Base-by-base conservation (phyloP, 2,329 filamentous ascomycete species). In the Fusarium pseudocircinatum region DNA sequence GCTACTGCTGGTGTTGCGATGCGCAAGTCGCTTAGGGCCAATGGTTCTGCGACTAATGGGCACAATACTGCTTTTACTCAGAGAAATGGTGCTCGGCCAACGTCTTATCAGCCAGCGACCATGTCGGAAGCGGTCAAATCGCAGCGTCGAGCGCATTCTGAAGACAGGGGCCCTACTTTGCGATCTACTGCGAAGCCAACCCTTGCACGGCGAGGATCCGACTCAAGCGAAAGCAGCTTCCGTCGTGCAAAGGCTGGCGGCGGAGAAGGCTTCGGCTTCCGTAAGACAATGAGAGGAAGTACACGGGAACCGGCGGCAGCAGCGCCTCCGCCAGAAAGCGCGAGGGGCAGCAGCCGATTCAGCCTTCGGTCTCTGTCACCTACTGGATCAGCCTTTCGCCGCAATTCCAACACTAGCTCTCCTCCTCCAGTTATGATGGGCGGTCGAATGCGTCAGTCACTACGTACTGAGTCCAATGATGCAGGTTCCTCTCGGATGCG, bases 181-280 rank as follows among this genome's bases (percentile, higher is more conserved):
- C 62, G 72, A 43, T 62, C 75, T 42, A 62, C 70, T 32, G 66
- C 77, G 39, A 80, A 79, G 47, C 77, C 85, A 18, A 75, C 77
- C 10, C 81, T 90, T 14, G 83, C 84, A 64, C 87, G 91, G 4
- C 87, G 84, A 15, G 85, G 84, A 24, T 93, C 91, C 1, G 90
- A 91, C 73, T 91, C 88, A 34, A 94, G 92, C 77, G 91, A 94
- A 49, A 97, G 93, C 82, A 97, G 94, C 79, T 97, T 97, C 84
- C 92, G 89, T 78, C 91, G 94, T 34, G 82, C 85, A 47, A 87
- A 88, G 69, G 83, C 87, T 42, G 79, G 83, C 58, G 79, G 81
- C 11, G 82, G 82, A 44, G 82, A 85, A 47, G 86, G 86, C 1
- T 88, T 90, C 60, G 87, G 85, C 2, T 94, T 97, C 85, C 91